A percentile compares a stretch with the other conserved stretches of the same genome.
Evolutionary conservation across 352 stramenopile genomes (phyloP).

Genomic region (Phytophthora cactorum): DNA sequence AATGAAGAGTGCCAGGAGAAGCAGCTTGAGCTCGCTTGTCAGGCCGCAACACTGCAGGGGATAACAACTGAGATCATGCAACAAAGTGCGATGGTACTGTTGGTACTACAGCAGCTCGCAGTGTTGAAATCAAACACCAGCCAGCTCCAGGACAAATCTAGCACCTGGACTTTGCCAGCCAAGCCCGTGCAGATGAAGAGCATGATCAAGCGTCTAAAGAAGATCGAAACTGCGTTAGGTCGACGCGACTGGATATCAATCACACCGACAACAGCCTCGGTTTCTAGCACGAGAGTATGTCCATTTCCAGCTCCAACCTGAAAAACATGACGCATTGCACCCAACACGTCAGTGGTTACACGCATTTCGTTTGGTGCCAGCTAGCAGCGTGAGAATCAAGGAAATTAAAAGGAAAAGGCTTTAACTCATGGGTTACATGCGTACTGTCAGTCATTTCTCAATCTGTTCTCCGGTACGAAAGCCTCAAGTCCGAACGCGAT

Average conservation of each 20-base stretch:
- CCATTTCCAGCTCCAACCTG: conserved; percentile 9
- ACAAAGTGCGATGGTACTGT: conserved; percentile 54
- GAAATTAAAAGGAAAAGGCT: conserved; percentile 1
- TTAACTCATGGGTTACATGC: background rate
- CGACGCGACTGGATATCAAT: conserved; percentile 22
- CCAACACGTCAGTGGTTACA: background rate
- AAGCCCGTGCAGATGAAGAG: conserved; percentile 59
- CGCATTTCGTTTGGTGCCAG: no score
- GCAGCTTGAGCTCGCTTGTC: conserved; percentile 21
- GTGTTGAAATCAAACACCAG: conserved; percentile 16
- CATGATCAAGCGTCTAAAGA: conserved; percentile 49
- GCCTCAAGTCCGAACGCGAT: background rate
- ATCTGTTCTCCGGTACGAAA: background rate
- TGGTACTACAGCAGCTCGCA: conserved; percentile 53
- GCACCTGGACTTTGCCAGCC: conserved; percentile 38
- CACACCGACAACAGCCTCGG: conserved; percentile 1
- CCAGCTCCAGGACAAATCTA: background rate
- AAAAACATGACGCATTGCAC: no score
- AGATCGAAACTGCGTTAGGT: conserved; percentile 30
- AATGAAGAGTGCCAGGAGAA: conserved; percentile 23
- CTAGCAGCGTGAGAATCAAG: background rate
- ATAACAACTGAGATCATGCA: conserved; percentile 48
- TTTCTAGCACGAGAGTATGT: conserved; percentile 8
- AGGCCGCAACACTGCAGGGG: conserved; percentile 23
- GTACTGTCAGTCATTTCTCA: background rate